These are phyloP conservation scores for Umbilicus rupestris DNA, from an alignment of 164 flowering plant genomes.

Conservation along the genomic window DNA sequence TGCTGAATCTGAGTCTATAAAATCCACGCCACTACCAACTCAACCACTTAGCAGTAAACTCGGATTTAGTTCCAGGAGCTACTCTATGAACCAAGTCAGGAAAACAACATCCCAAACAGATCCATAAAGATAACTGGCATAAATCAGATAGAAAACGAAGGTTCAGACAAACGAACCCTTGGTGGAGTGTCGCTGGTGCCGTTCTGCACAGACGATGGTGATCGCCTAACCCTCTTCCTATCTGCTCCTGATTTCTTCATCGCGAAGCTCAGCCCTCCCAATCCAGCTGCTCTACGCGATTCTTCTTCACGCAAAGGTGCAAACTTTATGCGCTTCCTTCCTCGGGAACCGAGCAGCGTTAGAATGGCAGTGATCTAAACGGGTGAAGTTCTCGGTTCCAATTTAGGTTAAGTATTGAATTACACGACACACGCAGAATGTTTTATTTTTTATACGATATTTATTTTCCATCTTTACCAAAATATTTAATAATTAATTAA, in stretches of 20 bases:
- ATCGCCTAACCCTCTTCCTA: conserved; percentile 7
- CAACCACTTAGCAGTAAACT: not conserved
- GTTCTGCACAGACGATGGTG: not conserved
- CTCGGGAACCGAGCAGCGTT: not conserved
- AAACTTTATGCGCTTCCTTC: not conserved
- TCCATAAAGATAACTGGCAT: not conserved
- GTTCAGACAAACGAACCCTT: not conserved
- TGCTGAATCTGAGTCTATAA: not conserved
- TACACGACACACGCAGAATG: not conserved
- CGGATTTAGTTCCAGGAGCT: not conserved
- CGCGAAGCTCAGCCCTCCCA: not conserved
- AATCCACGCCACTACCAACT: not conserved
- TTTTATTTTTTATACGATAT: not conserved
- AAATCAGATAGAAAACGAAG: no score
- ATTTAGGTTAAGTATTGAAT: not conserved
- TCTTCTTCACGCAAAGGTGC: not conserved
- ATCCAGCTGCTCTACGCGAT: not conserved
- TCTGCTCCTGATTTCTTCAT: conserved; percentile 5
- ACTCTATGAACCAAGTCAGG: not conserved
- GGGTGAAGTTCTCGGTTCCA: not conserved
- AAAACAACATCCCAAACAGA: not conserved
- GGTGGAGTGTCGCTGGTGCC: not conserved
- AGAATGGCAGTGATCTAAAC: not conserved
- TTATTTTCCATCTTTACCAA: not conserved
- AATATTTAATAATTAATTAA: not conserved